Percentiles rank a stretch among this genome's conserved stretches.
Evolutionary conservation across 2,329 filamentous ascomycete species (phyloP).

Genomic region (Zymoseptoria passerinii): DNA sequence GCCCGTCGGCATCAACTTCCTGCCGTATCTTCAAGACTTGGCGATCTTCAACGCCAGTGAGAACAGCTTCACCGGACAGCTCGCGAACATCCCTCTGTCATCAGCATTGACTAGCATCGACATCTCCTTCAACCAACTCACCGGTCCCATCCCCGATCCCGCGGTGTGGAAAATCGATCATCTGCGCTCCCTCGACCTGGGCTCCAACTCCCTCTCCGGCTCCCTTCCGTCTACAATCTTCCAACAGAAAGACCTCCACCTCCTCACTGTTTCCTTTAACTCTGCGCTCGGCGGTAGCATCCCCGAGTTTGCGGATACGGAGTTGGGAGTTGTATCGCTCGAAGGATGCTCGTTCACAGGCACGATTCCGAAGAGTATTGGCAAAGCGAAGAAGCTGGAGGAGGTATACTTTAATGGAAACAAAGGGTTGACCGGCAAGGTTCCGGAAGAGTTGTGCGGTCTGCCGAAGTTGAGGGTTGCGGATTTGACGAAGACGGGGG

Average conservation of each 20-base stretch:
- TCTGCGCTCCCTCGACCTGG: not conserved
- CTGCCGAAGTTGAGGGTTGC: not conserved
- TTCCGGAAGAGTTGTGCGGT: not conserved
- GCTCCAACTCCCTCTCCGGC: not conserved
- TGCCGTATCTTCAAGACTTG: not conserved
- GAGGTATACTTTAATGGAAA: not conserved
- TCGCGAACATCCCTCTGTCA: not conserved
- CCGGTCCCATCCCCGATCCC: not conserved
- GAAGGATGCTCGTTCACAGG: not conserved
- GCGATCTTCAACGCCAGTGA: not conserved
- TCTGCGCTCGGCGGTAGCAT: not conserved
- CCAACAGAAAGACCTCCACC: not conserved
- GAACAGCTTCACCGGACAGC: not conserved
- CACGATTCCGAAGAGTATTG: not conserved
- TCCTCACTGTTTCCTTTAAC: not conserved
- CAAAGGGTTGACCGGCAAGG: not conserved
- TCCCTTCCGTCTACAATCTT: not conserved
- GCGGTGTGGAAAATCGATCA: not conserved
- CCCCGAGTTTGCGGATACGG: not conserved
- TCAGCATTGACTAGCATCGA: not conserved
- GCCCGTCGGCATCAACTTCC: not conserved
- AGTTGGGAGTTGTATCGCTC: not conserved
- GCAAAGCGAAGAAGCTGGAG: not conserved
- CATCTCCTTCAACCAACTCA: not conserved
- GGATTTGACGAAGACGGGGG: not conserved